phyloP scores from a whole-genome alignment of 2,329 filamentous ascomycete genomes.

The Colletotrichum sp. region DNA sequence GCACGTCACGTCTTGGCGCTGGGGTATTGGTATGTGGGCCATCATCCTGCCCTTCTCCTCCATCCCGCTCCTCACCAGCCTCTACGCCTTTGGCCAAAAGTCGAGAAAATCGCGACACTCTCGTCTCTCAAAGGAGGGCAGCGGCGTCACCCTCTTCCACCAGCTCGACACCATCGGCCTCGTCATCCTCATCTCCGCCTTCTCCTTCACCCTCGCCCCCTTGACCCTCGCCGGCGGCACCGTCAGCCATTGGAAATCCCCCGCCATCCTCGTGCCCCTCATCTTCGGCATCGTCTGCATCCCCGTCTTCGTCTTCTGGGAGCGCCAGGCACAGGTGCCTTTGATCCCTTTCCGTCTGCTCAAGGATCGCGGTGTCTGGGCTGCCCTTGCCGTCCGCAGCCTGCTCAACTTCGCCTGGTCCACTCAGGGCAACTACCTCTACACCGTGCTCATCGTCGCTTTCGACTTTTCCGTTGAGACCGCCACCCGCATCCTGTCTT shows the following conservation, averaged over 20 bases:
- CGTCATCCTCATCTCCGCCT: conserved; percentile 47
- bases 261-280: conserved; percentile 56
- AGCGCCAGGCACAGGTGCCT: conserved; percentile 51
- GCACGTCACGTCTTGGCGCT: conserved; percentile 57
- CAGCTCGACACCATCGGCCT: conserved; percentile 59
- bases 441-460: conserved; percentile 61
- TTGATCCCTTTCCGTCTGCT: conserved; percentile 64
- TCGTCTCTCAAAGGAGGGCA: conserved; percentile 32
- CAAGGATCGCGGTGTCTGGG: conserved; percentile 66
- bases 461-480: conserved; percentile 61
- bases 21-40: conserved; percentile 69
- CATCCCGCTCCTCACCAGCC: conserved; percentile 52
- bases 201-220: conserved; percentile 53
- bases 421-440: conserved; percentile 64
- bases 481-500: conserved; percentile 60
- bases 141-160: conserved; percentile 52
- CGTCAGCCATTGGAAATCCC: conserved; percentile 52
- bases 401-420: conserved; percentile 59
- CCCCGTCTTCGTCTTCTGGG: conserved; percentile 59
- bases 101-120: conserved; percentile 35
- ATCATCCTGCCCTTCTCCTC: conserved; percentile 64
- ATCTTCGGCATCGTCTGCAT: conserved; percentile 54
- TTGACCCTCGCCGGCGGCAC: conserved; percentile 60
- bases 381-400: conserved; percentile 58
- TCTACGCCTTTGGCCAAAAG: conserved; percentile 46